Evolutionary conservation across 495 filamentous ascomycete genomes (phyloP).

Genomic region (Aspergillus incahuasiensis): DNA sequence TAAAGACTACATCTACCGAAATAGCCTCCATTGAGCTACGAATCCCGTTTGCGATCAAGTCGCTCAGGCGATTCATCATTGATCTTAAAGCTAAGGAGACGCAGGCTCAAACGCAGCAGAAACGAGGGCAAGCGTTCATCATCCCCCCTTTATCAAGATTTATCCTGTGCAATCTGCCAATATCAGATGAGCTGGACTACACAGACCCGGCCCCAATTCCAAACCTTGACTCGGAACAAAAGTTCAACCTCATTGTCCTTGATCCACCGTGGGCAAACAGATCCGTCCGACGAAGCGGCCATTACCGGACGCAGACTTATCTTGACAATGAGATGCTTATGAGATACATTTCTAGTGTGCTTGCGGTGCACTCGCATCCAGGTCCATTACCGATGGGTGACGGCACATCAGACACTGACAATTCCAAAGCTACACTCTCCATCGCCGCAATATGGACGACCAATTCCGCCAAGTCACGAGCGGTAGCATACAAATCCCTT

Average conservation of each 20-base stretch:
- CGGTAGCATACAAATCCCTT: constrained; percentile 58
- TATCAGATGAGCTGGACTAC: constrained; percentile 12
- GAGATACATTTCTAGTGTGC: constrained; percentile 24
- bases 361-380: constrained; percentile 23
- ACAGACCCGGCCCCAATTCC: constrained; percentile 32
- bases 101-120: background rate
- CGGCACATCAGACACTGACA: background rate
- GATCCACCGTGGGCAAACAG: constrained; percentile 94
- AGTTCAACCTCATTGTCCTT: constrained; percentile 76
- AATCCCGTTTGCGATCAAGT: background rate
- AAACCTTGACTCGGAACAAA: constrained; percentile 20
- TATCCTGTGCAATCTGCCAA: constrained; percentile 36
- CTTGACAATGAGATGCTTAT: constrained; percentile 29
- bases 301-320: constrained; percentile 56
- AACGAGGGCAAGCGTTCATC: constrained; percentile 24
- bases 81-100: background rate
- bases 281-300: constrained; percentile 67
- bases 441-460: constrained; percentile 79
- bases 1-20: constrained; percentile 33
- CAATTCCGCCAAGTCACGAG: constrained; percentile 60
- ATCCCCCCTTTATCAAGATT: constrained; percentile 53
- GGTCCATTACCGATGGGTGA: background rate
- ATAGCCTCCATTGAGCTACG: constrained; percentile 21
- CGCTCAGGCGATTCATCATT: background rate
- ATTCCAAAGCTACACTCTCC: constrained; percentile 2